Evolutionary conservation across 345 rosid species (phyloP).

Genomic region (Boechera retrofracta): DNA sequence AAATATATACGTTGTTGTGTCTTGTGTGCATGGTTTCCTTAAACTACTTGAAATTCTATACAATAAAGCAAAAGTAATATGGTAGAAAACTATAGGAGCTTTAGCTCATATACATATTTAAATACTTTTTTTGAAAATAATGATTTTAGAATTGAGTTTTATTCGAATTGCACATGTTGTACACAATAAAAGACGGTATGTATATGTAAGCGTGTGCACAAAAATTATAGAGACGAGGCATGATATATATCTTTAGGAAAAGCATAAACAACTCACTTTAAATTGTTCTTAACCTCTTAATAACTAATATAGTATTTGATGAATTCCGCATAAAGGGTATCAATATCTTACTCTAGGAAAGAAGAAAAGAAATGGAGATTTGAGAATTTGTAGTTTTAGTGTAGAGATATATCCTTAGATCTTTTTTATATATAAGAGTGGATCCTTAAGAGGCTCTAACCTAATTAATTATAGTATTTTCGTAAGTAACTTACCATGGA

Average conservation of each 20-base stretch:
- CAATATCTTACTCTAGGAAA: neutral
- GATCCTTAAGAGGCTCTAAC: neutral
- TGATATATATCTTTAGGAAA: neutral
- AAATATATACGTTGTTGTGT: slow-evolving; percentile 8
- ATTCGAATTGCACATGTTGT: neutral
- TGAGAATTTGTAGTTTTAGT: slow-evolving; percentile 6
- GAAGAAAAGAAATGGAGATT: neutral
- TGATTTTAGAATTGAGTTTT: neutral
- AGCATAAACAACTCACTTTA: neutral
- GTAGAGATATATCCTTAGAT: neutral
- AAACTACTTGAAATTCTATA: slow-evolving; percentile 4
- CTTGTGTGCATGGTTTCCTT: slow-evolving; percentile 15
- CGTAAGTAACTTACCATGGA: slow-evolving; percentile 61
- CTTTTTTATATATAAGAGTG: neutral
- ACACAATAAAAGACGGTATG: slow-evolving; percentile 10
- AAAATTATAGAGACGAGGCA: neutral
- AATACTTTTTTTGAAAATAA: neutral
- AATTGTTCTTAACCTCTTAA: slow-evolving; percentile 10
- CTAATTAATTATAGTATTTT: neutral
- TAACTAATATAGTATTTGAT: slow-evolving; percentile 18
- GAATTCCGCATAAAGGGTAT: neutral
- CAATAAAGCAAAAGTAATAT: neutral
- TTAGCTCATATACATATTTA: neutral
- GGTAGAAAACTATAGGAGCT: neutral
- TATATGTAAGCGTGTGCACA: slow-evolving; percentile 9